Percentiles rank a stretch among this genome's conserved stretches.
These are phyloP conservation scores for Sporothrix mexicana DNA, from an alignment of 2,329 filamentous ascomycete species.

Conservation along the genomic window DNA sequence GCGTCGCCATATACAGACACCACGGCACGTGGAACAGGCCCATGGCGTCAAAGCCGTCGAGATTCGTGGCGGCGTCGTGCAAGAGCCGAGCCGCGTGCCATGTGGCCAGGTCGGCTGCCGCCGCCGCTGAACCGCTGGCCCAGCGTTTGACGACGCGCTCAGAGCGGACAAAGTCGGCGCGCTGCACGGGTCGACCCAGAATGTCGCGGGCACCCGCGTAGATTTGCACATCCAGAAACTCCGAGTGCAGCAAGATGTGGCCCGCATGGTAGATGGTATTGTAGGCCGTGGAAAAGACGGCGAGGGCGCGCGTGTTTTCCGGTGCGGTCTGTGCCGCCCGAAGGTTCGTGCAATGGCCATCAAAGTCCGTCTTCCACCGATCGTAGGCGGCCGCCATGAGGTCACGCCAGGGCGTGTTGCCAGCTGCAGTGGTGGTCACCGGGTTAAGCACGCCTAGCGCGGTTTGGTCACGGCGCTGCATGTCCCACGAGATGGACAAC, in stretches of 20 bases:
- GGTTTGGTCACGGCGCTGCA: constrained; percentile 38
- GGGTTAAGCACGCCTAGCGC: constrained; percentile 26
- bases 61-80: constrained; percentile 26
- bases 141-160: constrained; percentile 35
- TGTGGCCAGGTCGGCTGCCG: constrained; percentile 21
- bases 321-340: neutral
- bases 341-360: constrained; percentile 24
- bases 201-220: constrained; percentile 38
- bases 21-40: constrained; percentile 37
- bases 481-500: constrained; percentile 37
- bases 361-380: constrained; percentile 35
- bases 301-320: neutral
- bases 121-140: constrained; percentile 25
- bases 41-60: constrained; percentile 34
- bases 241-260: constrained; percentile 32
- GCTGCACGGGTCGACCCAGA: constrained; percentile 36
- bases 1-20: constrained; percentile 37
- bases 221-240: constrained; percentile 38
- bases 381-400: constrained; percentile 31
- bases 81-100: constrained; percentile 36
- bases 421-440: neutral
- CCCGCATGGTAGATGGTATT: constrained; percentile 37
- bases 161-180: constrained; percentile 35
- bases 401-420: constrained; percentile 29
- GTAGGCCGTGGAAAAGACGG: constrained; percentile 29